A percentile compares a stretch with the other conserved stretches of the same genome.
phyloP scores from a whole-genome alignment of 1,284 basidiomycete species.

The Tranzscheliella williamsii region DNA sequence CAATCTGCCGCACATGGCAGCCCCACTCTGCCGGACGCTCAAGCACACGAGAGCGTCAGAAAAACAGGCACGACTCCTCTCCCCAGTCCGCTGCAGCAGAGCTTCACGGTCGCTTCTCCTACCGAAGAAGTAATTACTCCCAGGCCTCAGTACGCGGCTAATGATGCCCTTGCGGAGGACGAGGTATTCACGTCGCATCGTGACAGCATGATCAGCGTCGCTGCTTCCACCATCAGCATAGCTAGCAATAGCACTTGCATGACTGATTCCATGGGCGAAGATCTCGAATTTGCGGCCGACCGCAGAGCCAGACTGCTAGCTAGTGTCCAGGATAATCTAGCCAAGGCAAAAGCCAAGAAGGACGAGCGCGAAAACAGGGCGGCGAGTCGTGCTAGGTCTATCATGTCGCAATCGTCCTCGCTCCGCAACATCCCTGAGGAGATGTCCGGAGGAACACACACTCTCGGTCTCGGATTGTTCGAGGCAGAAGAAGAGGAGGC shows the following conservation, averaged over 20 bases:
- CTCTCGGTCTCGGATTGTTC: slow-evolving; percentile 30
- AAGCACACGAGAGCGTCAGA: too few relatives aligned
- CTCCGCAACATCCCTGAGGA: slow-evolving; percentile 35
- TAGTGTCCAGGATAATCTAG: slow-evolving; percentile 34
- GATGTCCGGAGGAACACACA: slow-evolving; percentile 13
- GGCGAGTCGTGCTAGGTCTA: slow-evolving; percentile 9
- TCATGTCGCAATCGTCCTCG: slow-evolving; percentile 16
- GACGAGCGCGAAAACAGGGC: slow-evolving; percentile 29
- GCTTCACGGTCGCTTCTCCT: not conserved
- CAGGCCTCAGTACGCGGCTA: not conserved
- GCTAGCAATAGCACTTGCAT: slow-evolving; percentile 41
- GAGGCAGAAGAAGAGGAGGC: slow-evolving; percentile 24
- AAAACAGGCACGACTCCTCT: too few relatives aligned
- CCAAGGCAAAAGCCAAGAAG: slow-evolving; percentile 23
- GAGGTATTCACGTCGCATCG: slow-evolving; percentile 19
- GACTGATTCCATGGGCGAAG: slow-evolving; percentile 37
- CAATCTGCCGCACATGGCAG: too few relatives aligned
- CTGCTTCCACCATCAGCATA: slow-evolving; percentile 38
- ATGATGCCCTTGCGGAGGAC: too few relatives aligned
- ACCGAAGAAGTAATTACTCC: not conserved
- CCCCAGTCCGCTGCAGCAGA: not conserved
- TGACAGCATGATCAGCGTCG: slow-evolving; percentile 37
- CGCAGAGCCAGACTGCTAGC: slow-evolving; percentile 34
- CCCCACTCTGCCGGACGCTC: too few relatives aligned
- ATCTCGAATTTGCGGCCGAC: slow-evolving; percentile 25